A percentile compares a stretch with the other conserved stretches of the same genome.
Evolutionary conservation across 148 eudicot species (phyloP).

Genomic region (Selenicereus undatus): DNA sequence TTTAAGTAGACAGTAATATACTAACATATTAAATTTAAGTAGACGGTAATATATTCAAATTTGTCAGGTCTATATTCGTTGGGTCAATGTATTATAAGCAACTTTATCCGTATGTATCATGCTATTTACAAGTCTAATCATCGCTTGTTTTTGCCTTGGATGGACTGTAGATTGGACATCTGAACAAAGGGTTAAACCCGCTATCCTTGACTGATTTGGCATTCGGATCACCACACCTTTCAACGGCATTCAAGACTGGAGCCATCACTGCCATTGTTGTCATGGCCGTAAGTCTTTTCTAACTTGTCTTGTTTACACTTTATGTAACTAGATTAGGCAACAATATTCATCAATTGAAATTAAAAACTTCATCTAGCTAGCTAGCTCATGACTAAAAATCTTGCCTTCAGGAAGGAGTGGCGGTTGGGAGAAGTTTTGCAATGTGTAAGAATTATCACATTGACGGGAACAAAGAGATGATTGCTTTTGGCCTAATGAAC

Average conservation of each 20-base stretch:
- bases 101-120: too few species aligned
- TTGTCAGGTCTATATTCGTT: too few species aligned
- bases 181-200: conserved; percentile 70
- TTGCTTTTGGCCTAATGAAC: conserved; percentile 66
- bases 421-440: conserved; percentile 67
- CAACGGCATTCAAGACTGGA: conserved; percentile 44
- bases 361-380: too few species aligned
- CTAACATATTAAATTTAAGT: too few species aligned
- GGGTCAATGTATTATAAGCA: too few species aligned
- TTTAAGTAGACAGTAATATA: too few species aligned
- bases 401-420: conserved; percentile 54
- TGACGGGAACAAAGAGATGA: conserved; percentile 82
- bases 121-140: background rate
- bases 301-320: too few species aligned
- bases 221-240: conserved; percentile 42
- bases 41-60: too few species aligned
- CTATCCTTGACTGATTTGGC: conserved; percentile 34
- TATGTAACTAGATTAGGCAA: too few species aligned
- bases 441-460: conserved; percentile 53
- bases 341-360: too few species aligned
- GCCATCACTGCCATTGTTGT: conserved; percentile 44
- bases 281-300: conserved; percentile 39
- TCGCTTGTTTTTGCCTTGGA: too few species aligned
- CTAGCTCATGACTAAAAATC: background rate
- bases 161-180: conserved; percentile 41